These are phyloP conservation scores for Alternaria atra DNA, from an alignment of 2,329 filamentous ascomycete species.

Conservation along the genomic window DNA sequence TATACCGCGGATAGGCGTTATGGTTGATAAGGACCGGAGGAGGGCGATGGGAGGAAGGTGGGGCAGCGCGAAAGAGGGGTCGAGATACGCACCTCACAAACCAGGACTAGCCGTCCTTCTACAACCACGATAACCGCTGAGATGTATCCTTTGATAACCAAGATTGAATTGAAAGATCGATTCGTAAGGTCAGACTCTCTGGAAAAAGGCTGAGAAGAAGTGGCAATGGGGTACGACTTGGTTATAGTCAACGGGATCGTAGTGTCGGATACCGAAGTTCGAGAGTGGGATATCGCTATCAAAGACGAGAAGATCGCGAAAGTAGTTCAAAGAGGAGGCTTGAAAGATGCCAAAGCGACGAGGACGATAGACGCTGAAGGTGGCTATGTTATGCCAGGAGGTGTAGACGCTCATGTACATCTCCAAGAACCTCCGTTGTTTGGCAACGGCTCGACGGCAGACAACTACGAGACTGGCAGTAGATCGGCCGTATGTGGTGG, in stretches of 20 bases:
- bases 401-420: constrained; percentile 60
- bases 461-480: constrained; percentile 54
- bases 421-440: constrained; percentile 58
- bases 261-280: constrained; percentile 51
- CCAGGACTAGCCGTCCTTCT: constrained; percentile 22
- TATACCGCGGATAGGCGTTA: constrained; percentile 11
- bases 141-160: not conserved
- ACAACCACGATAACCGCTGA: constrained; percentile 13
- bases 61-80: constrained; percentile 35
- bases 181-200: not conserved
- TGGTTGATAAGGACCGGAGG: constrained; percentile 31
- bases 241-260: constrained; percentile 56
- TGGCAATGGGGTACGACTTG: constrained; percentile 46
- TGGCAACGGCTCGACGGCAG: constrained; percentile 53
- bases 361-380: constrained; percentile 56
- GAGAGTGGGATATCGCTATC: constrained; percentile 55
- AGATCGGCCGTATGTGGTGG: constrained; percentile 59
- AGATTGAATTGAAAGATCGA: not conserved
- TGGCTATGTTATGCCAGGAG: constrained; percentile 57
- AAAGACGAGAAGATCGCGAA: constrained; percentile 54
- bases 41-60: constrained; percentile 17
- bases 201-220: constrained; percentile 3
- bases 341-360: constrained; percentile 39
- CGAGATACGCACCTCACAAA: constrained; percentile 32
- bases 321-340: constrained; percentile 43